Evolutionary conservation across 2,329 filamentous ascomycete species (phyloP).

Genomic region (Neurospora crassa): DNA sequence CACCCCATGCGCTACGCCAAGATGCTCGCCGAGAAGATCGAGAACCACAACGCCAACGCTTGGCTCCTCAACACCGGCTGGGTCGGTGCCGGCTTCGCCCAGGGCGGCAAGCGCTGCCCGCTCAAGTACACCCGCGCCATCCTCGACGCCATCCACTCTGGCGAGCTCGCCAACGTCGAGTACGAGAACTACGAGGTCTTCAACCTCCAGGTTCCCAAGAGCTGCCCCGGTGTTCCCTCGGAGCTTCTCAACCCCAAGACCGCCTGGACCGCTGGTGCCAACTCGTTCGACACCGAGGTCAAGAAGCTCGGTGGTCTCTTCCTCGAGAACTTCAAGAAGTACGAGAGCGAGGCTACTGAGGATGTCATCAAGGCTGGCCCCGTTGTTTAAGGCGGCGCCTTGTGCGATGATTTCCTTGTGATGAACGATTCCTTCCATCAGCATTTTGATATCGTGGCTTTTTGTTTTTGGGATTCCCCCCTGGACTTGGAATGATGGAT

Average conservation of each 20-base stretch:
- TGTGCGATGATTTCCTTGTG: background rate
- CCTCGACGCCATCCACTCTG: constrained; percentile 94
- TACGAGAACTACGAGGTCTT: constrained; percentile 95
- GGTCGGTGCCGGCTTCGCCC: constrained; percentile 84
- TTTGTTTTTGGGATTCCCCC: background rate
- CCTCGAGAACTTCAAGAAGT: constrained; percentile 97
- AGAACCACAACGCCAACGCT: constrained; percentile 87
- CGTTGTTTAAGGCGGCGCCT: constrained; percentile 11
- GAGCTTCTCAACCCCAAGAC: constrained; percentile 93
- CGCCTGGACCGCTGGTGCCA: constrained; percentile 75
- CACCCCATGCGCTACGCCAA: constrained; percentile 98
- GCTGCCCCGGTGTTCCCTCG: constrained; percentile 76
- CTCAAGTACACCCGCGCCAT: constrained; percentile 98
- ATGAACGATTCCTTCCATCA: background rate
- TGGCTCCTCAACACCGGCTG: constrained; percentile 98
- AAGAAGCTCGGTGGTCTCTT: constrained; percentile 85
- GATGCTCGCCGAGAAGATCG: constrained; percentile 98
- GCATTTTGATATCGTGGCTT: background rate
- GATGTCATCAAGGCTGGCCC: constrained; percentile 58
- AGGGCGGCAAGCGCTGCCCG: constrained; percentile 92
- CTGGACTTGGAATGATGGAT: background rate
- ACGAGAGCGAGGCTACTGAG: constrained; percentile 70
- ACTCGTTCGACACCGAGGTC: constrained; percentile 80
- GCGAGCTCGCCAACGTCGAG: constrained; percentile 84
- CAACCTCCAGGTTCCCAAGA: constrained; percentile 92